Conservation (phyloP, 257 asterid genomes). For the Jasminum sambac region DNA sequence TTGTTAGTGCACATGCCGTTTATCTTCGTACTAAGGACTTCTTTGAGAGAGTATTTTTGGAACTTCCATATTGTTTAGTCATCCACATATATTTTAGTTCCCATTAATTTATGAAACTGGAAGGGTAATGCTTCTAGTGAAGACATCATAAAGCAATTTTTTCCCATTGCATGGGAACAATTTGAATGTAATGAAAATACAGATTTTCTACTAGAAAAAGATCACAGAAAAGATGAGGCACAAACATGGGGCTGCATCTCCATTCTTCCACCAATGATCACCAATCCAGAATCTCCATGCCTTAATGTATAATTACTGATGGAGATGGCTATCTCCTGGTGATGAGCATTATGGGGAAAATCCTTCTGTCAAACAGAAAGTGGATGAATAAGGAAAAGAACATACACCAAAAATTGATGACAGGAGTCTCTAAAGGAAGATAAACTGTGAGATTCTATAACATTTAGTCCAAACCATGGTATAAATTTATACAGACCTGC, state of each 20-base stretch:
- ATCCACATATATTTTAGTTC: neutral
- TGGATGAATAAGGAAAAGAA: constrained; percentile 22
- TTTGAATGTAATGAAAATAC: constrained; percentile 18
- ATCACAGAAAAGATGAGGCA: constrained; percentile 24
- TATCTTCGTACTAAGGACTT: neutral
- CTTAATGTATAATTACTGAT: constrained; percentile 85
- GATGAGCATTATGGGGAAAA: constrained; percentile 98
- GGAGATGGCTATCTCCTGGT: constrained; percentile 84
- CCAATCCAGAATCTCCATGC: constrained; percentile 93
- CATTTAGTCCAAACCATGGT: constrained; percentile 20
- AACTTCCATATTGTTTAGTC: neutral
- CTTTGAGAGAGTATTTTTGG: neutral
- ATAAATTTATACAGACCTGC: constrained; percentile 53
- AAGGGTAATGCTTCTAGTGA: neutral
- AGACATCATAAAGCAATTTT: constrained; percentile 15
- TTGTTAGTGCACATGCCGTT: constrained; percentile 5
- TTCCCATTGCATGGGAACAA: neutral
- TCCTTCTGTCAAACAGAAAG: constrained; percentile 60
- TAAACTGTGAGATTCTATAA: neutral
- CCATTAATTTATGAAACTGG: constrained; percentile 16
- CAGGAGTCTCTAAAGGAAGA: constrained; percentile 8
- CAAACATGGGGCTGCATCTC: constrained; percentile 97
- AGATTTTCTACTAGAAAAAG: constrained; percentile 14
- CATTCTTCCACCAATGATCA: constrained; percentile 96
- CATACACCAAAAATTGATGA: constrained; percentile 1